Evolutionary conservation across 75 land plant species (phyloP).

Genomic region (Ceratopteris richardii): DNA sequence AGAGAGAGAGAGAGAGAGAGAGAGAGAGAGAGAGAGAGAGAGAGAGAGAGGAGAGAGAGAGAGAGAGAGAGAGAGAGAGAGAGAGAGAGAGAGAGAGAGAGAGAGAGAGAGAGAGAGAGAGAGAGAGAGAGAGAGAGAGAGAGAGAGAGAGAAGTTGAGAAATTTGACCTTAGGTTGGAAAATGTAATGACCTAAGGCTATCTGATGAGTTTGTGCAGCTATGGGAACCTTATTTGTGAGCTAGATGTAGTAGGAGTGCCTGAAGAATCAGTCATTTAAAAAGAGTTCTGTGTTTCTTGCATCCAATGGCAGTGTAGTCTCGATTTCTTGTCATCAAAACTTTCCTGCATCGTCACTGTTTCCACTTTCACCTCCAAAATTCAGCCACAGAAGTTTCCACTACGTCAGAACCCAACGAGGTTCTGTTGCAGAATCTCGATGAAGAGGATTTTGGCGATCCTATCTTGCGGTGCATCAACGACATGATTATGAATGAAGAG

Average conservation of each 20-base stretch:
- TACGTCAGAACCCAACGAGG: not conserved
- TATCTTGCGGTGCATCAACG: constrained; percentile 6
- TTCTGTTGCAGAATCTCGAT: not conserved
- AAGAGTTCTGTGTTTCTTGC: not conserved
- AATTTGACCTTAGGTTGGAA: no score
- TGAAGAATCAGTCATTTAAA: not conserved
- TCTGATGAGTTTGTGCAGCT: no score
- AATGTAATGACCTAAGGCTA: no score
- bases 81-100: no score
- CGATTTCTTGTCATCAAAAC: not conserved
- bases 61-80: no score
- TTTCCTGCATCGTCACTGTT: not conserved
- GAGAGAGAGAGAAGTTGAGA: no score
- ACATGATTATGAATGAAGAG: constrained; percentile 28
- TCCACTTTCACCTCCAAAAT: not conserved
- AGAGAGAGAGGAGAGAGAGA: no score
- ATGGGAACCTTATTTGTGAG: not conserved
- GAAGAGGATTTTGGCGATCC: not conserved
- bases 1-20: no score
- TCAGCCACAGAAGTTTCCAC: not conserved
- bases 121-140: no score
- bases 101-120: no score
- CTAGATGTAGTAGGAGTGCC: not conserved
- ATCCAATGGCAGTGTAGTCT: not conserved
- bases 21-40: no score